These are phyloP conservation scores for Pulveroboletus sp. DNA, from an alignment of 768 basidiomycete species.

Conservation along the genomic window DNA sequence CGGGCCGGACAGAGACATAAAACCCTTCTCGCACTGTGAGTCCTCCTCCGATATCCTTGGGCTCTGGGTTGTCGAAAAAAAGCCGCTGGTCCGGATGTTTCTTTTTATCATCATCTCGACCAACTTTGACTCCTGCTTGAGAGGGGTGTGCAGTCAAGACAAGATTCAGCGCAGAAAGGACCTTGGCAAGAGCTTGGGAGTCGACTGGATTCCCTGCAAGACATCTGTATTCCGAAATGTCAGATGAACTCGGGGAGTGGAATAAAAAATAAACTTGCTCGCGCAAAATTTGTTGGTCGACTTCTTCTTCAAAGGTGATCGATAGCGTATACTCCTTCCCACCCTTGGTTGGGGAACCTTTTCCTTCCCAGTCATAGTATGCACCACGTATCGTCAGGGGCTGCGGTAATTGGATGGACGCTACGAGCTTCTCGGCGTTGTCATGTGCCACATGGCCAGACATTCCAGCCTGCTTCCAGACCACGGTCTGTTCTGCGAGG, in stretches of 20 bases:
- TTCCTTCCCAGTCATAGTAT: constrained; percentile 39
- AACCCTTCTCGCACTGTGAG: constrained; percentile 55
- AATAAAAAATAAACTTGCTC: constrained; percentile 19
- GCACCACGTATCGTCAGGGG: constrained; percentile 37
- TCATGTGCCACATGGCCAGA: constrained; percentile 45
- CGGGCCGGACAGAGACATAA: constrained; percentile 39
- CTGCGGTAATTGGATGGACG: constrained; percentile 37
- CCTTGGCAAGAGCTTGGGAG: constrained; percentile 52
- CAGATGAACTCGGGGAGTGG: constrained; percentile 3
- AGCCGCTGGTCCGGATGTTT: constrained; percentile 36
- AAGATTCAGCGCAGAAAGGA: constrained; percentile 48
- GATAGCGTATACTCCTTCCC: constrained; percentile 37
- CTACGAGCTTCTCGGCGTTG: constrained; percentile 39
- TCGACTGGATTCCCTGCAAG: constrained; percentile 53
- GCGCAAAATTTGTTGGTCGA: constrained; percentile 27
- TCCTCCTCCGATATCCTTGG: constrained; percentile 45
- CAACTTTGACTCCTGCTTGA: constrained; percentile 42
- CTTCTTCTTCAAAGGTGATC: constrained; percentile 37
- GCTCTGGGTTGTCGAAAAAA: constrained; percentile 34
- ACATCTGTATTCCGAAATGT: constrained; percentile 40
- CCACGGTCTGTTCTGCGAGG: constrained; percentile 40
- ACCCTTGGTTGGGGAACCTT: constrained; percentile 16
- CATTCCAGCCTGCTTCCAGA: constrained; percentile 38
- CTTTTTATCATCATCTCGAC: constrained; percentile 38
- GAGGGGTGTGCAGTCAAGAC: constrained; percentile 42